A percentile compares a stretch with the other conserved stretches of the same genome.
These are phyloP conservation scores for Circinella umbellata DNA, from an alignment of 371 early-diverging fungal genomes.

Conservation along the genomic window DNA sequence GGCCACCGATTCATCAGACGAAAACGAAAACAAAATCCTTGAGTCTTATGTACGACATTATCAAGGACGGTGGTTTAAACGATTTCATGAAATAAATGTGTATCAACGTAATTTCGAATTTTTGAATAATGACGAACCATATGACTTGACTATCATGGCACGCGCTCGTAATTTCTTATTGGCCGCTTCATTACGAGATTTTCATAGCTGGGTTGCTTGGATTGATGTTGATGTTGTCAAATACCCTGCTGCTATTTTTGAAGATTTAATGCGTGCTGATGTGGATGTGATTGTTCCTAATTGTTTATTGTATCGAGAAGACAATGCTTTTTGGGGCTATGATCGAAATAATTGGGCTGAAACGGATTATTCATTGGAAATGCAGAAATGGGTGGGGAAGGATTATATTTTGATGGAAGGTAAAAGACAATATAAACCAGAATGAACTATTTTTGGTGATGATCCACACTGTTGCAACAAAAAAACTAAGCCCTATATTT, in stretches of 20 bases:
- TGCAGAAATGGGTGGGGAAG: conserved; percentile 47
- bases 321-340: conserved; percentile 44
- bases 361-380: conserved; percentile 54
- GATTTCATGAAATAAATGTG: conserved; percentile 44
- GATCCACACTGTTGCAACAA: neutral
- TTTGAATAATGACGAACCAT: conserved; percentile 14
- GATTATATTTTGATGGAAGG: conserved; percentile 44
- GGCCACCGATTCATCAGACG: conserved; percentile 23
- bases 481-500: neutral
- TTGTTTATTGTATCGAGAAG: conserved; percentile 44
- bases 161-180: conserved; percentile 58
- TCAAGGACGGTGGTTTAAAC: conserved; percentile 26
- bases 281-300: conserved; percentile 64
- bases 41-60: conserved; percentile 22
- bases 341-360: conserved; percentile 40
- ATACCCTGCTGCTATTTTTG: conserved; percentile 55
- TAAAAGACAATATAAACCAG: neutral
- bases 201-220: conserved; percentile 59
- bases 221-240: conserved; percentile 55
- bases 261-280: conserved; percentile 53
- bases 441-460: neutral
- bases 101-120: conserved; percentile 44
- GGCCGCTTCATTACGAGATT: conserved; percentile 49
- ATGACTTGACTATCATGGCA: conserved; percentile 55
- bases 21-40: conserved; percentile 24